Evolutionary conservation across 2,329 filamentous ascomycete genomes (phyloP).

Genomic region (Cercospora canescens): DNA sequence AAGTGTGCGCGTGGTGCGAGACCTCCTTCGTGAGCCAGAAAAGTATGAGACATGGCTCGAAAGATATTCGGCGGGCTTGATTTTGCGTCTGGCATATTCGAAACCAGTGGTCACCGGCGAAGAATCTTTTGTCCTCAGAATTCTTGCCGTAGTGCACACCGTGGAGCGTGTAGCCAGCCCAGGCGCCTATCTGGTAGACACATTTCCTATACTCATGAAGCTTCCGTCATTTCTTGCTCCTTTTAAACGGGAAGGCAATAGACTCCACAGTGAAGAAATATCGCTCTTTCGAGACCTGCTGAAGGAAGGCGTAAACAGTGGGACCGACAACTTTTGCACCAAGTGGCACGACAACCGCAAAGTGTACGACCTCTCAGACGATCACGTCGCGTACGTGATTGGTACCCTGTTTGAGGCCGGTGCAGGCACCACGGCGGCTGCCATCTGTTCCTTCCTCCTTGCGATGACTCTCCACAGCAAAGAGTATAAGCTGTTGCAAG

Average conservation of each 20-base stretch:
- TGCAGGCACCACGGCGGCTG: conserved; percentile 33
- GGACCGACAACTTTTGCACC: conserved; percentile 12
- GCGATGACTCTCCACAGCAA: conserved; percentile 31
- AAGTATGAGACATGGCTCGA: conserved; percentile 43
- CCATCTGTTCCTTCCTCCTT: conserved; percentile 35
- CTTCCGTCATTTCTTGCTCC: conserved; percentile 33
- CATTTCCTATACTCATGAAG: conserved; percentile 33
- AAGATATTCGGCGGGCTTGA: conserved; percentile 44
- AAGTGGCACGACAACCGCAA: conserved; percentile 26
- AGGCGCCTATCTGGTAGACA: conserved; percentile 40
- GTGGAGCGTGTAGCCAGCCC: conserved; percentile 40
- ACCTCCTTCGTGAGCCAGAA: conserved; percentile 25
- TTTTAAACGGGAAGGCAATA: conserved; percentile 33
- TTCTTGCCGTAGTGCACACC: conserved; percentile 37
- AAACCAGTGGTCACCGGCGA: conserved; percentile 37
- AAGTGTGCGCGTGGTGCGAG: not conserved
- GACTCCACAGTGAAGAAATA: conserved; percentile 31
- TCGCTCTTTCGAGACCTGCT: conserved; percentile 34
- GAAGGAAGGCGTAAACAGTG: not conserved
- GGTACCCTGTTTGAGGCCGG: conserved; percentile 37
- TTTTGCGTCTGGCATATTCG: conserved; percentile 44
- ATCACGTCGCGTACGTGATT: conserved; percentile 36
- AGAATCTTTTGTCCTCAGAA: conserved; percentile 34
- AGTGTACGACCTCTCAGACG: conserved; percentile 25
- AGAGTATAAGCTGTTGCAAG: conserved; percentile 27